phyloP scores from a whole-genome alignment of 768 basidiomycete species.

The Mycena capillaripes region DNA sequence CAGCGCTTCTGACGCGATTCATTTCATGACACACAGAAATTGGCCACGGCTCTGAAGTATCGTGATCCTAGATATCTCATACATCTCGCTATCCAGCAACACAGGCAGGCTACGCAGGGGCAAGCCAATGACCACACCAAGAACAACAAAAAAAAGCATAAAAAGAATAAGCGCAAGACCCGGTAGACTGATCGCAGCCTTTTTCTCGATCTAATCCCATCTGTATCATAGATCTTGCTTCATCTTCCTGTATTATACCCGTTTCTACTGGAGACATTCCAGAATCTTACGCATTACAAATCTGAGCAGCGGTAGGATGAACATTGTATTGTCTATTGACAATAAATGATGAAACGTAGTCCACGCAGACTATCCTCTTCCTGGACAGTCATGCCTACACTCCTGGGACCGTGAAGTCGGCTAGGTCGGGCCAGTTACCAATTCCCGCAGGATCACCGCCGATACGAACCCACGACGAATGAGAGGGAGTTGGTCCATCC shows the following conservation, averaged over 20 bases:
- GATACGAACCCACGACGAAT: constrained; percentile 65
- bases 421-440: constrained; percentile 62
- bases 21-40: neutral
- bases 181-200: neutral
- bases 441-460: constrained; percentile 66
- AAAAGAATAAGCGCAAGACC: constrained; percentile 25
- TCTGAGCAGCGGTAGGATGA: no score
- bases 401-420: constrained; percentile 32
- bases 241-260: no score
- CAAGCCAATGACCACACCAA: neutral
- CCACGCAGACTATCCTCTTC: no score
- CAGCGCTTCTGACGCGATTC: neutral
- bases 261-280: no score
- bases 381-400: no score
- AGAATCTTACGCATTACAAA: no score
- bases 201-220: neutral
- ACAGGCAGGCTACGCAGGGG: neutral
- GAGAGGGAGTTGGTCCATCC: constrained; percentile 69
- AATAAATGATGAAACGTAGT: no score
- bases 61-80: constrained; percentile 32
- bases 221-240: neutral
- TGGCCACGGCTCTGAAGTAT: constrained; percentile 14
- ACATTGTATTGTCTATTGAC: no score
- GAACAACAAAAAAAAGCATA: constrained; percentile 15
- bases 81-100: neutral